Evolutionary conservation across 2,329 filamentous ascomycete species (phyloP), one percentile per base, ranked within the genome.

Genomic region (Diplodia mutila): DNA sequence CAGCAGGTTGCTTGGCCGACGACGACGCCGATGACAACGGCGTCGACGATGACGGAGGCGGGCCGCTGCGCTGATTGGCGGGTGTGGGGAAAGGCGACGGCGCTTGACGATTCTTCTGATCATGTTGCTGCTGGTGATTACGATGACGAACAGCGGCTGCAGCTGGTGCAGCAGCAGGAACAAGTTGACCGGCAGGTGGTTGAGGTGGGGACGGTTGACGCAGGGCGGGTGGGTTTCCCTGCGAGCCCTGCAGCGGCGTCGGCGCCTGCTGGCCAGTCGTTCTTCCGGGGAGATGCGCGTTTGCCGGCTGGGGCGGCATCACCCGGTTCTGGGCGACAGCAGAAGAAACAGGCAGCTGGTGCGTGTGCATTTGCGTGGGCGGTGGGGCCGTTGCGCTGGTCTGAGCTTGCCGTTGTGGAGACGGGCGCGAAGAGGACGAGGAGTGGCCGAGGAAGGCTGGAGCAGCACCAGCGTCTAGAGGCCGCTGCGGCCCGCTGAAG

Each of bases 371-470:
- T 37, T 37, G n/a, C 18, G 25, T 29, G 51, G 25, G 16, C 32
- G 46, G 59, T 63, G 59, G 59, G 25, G 59, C 18, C 42, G 4
- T 46, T 21, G 42, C 18, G 2, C 7, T 63, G 59, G 59, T 51
- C 59, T 51, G 59, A 63, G 59, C 59, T 63, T 63, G 42, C 59
- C 59, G 59, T 63, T 23, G 42, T 63, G 42, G 59, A 18, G 46
- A 48, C 57, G 25, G 37, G 18, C 37, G 27, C 11, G 53, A 54
- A 32, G 51, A 8, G 14, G 51, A 55, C 53, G 32, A 34, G 53
- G 32, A 23, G 18, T 39, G n/a, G 42, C 42, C 42, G 18, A 46
- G 42, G 18, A 46, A n/a, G 18, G n/a, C 39, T 5, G 39, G 39
- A 46, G 39, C 18, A 46, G 39, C 18, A n/a, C 16, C 39, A 21